These are phyloP conservation scores for Cystobasidiaceae sp. DNA, from an alignment of 1,284 basidiomycete genomes.

Conservation along the genomic window DNA sequence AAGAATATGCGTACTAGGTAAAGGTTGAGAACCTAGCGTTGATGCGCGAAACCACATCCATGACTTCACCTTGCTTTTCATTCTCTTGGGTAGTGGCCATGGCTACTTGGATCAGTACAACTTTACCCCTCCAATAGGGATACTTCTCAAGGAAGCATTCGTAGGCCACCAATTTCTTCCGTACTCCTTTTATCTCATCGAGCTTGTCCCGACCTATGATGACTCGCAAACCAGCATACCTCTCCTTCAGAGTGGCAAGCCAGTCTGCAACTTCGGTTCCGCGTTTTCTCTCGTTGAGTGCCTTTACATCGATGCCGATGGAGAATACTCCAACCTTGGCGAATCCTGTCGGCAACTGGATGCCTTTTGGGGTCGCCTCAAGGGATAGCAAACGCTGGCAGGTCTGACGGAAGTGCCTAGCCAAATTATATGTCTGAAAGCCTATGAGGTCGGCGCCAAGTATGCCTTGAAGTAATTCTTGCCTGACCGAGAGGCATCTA, in stretches of 20 bases:
- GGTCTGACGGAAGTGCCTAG: constrained; percentile 54
- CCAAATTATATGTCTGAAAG: constrained; percentile 65
- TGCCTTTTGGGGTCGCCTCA: constrained; percentile 76
- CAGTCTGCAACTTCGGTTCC: constrained; percentile 75
- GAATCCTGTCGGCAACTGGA: constrained; percentile 57
- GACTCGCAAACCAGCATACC: constrained; percentile 76
- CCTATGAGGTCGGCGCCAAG: constrained; percentile 69
- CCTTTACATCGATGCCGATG: constrained; percentile 77
- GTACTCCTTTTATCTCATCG: constrained; percentile 76
- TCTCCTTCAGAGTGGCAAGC: constrained; percentile 66
- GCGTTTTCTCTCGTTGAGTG: constrained; percentile 62
- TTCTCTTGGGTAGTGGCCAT: constrained; percentile 74
- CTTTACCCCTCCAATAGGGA: constrained; percentile 71
- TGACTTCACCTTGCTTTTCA: constrained; percentile 66
- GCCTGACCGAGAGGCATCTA: constrained; percentile 61
- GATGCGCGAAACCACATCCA: constrained; percentile 71
- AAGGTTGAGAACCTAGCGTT: constrained; percentile 70
- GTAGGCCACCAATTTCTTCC: constrained; percentile 76
- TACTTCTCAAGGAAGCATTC: constrained; percentile 74
- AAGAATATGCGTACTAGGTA: constrained; percentile 13
- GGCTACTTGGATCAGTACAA: constrained; percentile 79
- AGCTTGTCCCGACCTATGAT: constrained; percentile 83
- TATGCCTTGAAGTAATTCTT: constrained; percentile 61
- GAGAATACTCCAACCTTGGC: constrained; percentile 81
- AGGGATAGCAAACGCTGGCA: constrained; percentile 72